Evolutionary conservation across 768 basidiomycete species (phyloP).

Genomic region (Pleurotus citrinopileatus): DNA sequence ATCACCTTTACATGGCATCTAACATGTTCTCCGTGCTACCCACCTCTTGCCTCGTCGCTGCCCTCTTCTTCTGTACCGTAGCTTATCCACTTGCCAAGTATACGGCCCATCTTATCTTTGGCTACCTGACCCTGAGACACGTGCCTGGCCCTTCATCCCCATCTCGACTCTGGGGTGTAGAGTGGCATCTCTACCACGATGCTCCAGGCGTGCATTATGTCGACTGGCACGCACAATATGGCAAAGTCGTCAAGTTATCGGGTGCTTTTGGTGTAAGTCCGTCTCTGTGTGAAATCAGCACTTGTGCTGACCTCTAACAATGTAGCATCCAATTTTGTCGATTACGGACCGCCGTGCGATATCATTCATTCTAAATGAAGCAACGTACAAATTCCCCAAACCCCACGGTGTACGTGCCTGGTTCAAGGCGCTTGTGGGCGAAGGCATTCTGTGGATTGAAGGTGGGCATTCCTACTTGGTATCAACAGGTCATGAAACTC

Average conservation of each 20-base stretch:
- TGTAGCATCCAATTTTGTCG: constrained; percentile 54
- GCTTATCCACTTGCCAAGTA: constrained; percentile 29
- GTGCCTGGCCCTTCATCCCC: constrained; percentile 49
- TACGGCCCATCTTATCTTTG: constrained; percentile 30
- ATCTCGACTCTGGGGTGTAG: constrained; percentile 61
- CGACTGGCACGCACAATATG: constrained; percentile 51
- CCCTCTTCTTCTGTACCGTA: constrained; percentile 22
- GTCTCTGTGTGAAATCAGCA: constrained; percentile 1
- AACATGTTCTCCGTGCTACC: constrained; percentile 21
- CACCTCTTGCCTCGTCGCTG: constrained; percentile 16
- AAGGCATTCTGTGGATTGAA: constrained; percentile 68
- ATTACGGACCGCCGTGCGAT: constrained; percentile 55
- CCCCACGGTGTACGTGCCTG: constrained; percentile 60
- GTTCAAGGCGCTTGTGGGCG: constrained; percentile 59
- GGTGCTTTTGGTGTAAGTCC: constrained; percentile 54
- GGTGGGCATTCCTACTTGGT: constrained; percentile 28
- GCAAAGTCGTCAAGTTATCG: constrained; percentile 51
- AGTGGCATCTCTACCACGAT: constrained; percentile 52
- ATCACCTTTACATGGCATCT: not conserved
- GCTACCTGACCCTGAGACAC: constrained; percentile 33
- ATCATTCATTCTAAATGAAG: constrained; percentile 51
- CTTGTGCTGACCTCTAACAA: constrained; percentile 3
- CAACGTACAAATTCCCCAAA: constrained; percentile 58
- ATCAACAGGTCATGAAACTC: constrained; percentile 1
- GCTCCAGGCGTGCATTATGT: constrained; percentile 51